phyloP scores from a whole-genome alignment of 139 green algal genomes.

The Micractinium conductrix region DNA sequence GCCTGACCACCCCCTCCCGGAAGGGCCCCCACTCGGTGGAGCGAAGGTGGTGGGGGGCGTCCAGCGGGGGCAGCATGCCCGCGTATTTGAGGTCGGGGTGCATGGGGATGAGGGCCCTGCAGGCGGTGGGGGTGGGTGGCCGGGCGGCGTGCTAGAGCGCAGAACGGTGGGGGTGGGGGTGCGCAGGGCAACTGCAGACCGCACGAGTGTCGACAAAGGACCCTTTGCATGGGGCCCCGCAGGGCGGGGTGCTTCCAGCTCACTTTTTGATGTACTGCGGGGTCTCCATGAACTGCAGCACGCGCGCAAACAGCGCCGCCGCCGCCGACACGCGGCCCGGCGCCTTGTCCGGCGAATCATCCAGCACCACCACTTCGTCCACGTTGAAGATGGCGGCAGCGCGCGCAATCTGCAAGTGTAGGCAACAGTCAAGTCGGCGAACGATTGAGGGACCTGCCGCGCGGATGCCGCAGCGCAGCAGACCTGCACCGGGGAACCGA shows the following conservation, averaged over 20 bases:
- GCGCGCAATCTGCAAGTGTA: constrained; percentile 79
- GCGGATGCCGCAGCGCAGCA: too few species aligned
- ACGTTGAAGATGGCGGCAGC: constrained; percentile 83
- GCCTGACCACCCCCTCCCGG: constrained; percentile 82
- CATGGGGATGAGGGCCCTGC: constrained; percentile 68
- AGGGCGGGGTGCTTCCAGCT: background rate
- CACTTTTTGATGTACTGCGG: constrained; percentile 86
- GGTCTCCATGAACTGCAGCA: constrained; percentile 90
- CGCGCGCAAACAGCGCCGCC: constrained; percentile 75
- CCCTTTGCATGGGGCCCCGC: too few species aligned
- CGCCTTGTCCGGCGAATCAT: constrained; percentile 52
- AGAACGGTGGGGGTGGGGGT: background rate
- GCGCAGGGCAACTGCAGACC: background rate
- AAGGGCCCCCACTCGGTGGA: constrained; percentile 84
- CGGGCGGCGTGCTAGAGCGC: background rate
- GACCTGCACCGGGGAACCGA: too few species aligned
- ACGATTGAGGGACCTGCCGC: too few species aligned
- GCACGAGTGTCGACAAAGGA: background rate
- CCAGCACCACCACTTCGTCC: constrained; percentile 86
- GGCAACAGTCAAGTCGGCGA: too few species aligned
- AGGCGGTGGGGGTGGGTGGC: background rate
- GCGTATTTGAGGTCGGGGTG: constrained; percentile 69
- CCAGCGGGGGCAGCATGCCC: constrained; percentile 78
- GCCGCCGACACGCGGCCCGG: constrained; percentile 47
- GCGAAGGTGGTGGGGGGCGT: constrained; percentile 89